These are phyloP conservation scores for Mortierella sp. DNA, from an alignment of 371 early-diverging fungal genomes.

Conservation along the genomic window DNA sequence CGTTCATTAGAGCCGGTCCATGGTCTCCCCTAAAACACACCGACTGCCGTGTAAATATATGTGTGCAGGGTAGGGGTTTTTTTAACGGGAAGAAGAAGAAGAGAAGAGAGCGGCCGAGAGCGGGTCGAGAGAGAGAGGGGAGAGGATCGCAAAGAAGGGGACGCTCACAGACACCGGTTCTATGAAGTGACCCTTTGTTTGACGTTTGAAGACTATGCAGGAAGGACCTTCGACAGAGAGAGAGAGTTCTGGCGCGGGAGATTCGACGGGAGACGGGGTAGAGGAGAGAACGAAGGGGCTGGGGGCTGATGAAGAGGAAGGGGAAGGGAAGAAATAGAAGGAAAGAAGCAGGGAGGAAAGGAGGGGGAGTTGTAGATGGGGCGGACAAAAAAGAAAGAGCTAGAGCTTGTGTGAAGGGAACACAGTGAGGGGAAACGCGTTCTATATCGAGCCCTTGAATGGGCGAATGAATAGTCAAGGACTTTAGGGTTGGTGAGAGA, in stretches of 20 bases:
- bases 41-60: too few species aligned
- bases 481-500: neutral
- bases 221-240: neutral
- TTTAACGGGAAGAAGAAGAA: slow-evolving; percentile 2
- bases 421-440: too few species aligned
- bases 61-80: too few species aligned
- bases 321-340: slow-evolving; percentile 3
- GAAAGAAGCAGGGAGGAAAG: neutral
- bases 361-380: neutral
- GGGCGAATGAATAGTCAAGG: neutral
- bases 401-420: too few species aligned
- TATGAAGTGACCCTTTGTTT: too few species aligned
- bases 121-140: neutral
- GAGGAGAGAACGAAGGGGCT: neutral
- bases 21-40: too few species aligned
- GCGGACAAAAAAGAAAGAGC: too few species aligned
- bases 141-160: neutral
- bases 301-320: too few species aligned
- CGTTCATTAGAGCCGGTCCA: too few species aligned
- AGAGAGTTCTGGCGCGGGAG: slow-evolving; percentile 17
- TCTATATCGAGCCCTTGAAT: too few species aligned
- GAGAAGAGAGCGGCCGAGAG: neutral
- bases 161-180: too few species aligned
- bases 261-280: slow-evolving; percentile 3
- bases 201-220: too few species aligned